These are phyloP conservation scores for Rhizophora mangle DNA, from an alignment of 345 rosid genomes.

Conservation along the genomic window DNA sequence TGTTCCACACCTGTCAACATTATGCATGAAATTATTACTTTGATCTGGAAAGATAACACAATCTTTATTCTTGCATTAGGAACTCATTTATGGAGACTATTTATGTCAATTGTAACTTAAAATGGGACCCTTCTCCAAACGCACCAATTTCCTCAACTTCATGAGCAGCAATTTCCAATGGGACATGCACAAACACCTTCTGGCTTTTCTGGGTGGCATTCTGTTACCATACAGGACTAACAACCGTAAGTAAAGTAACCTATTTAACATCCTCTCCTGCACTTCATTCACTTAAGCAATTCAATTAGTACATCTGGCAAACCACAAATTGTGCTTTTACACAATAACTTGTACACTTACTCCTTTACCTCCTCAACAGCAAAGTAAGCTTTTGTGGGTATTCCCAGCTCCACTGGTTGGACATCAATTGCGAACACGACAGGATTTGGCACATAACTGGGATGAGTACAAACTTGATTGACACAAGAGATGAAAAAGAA, in stretches of 20 bases:
- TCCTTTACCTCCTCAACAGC: conserved; percentile 93
- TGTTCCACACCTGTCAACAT: conserved; percentile 65
- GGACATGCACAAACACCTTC: conserved; percentile 77
- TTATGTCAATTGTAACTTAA: not conserved
- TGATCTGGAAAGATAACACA: not conserved
- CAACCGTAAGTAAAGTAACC: conserved; percentile 13
- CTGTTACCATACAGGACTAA: conserved; percentile 19
- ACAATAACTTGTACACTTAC: conserved; percentile 24
- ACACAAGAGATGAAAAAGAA: not conserved
- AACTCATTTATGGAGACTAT: not conserved
- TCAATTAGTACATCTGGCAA: not conserved
- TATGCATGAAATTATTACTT: not conserved
- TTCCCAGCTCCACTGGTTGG: conserved; percentile 87
- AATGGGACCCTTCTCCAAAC: conserved; percentile 3
- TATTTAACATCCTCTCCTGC: not conserved
- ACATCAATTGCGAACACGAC: conserved; percentile 93
- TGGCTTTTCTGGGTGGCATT: conserved; percentile 93
- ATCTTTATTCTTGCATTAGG: not conserved
- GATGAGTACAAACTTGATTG: conserved; percentile 4
- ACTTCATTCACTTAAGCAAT: not conserved
- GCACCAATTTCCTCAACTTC: conserved; percentile 97
- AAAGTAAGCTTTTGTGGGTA: conserved; percentile 88
- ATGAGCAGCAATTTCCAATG: conserved; percentile 87
- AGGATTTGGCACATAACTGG: conserved; percentile 82
- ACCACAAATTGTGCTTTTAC: not conserved